These are phyloP conservation scores for Heracleum sosnowskyi DNA, from an alignment of 129 eudicot genomes.

Conservation along the genomic window DNA sequence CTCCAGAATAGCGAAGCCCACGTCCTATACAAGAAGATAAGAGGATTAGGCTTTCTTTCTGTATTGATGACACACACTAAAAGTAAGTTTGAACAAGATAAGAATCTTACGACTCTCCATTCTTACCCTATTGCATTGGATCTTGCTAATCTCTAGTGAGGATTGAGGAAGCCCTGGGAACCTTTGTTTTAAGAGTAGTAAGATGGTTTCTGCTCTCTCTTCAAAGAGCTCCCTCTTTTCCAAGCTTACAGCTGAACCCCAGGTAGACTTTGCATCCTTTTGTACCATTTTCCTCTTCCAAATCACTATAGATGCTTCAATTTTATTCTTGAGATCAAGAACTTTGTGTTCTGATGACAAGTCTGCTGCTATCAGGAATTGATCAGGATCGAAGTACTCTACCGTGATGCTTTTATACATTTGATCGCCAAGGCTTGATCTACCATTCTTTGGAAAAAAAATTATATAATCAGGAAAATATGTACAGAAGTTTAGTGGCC, in stretches of 20 bases:
- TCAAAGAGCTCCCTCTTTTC: slow-evolving; percentile 36
- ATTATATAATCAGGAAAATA: neutral
- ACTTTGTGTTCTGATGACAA: slow-evolving; percentile 34
- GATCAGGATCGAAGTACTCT: slow-evolving; percentile 29
- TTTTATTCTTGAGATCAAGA: slow-evolving; percentile 31
- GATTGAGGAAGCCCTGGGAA: slow-evolving; percentile 38
- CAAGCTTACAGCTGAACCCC: slow-evolving; percentile 29
- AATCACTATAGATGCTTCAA: slow-evolving; percentile 32
- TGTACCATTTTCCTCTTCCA: slow-evolving; percentile 35
- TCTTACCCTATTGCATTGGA: slow-evolving; percentile 24
- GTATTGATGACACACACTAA: neutral
- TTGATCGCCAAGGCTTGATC: slow-evolving; percentile 30
- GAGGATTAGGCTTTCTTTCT: neutral
- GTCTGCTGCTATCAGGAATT: slow-evolving; percentile 20
- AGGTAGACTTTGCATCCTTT: slow-evolving; percentile 25
- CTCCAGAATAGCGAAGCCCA: slow-evolving; percentile 52
- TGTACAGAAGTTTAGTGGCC: neutral
- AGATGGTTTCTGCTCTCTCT: slow-evolving; percentile 32
- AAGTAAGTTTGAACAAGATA: neutral
- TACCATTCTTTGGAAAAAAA: slow-evolving; percentile 19
- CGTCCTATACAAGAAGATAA: slow-evolving; percentile 30
- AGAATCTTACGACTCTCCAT: neutral
- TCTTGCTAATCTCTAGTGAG: slow-evolving; percentile 29
- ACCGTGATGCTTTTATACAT: slow-evolving; percentile 34
- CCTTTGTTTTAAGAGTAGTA: slow-evolving; percentile 27